These are phyloP conservation scores for Trichosporon sp. DNA, from an alignment of 1,284 basidiomycete species.

Conservation along the genomic window DNA sequence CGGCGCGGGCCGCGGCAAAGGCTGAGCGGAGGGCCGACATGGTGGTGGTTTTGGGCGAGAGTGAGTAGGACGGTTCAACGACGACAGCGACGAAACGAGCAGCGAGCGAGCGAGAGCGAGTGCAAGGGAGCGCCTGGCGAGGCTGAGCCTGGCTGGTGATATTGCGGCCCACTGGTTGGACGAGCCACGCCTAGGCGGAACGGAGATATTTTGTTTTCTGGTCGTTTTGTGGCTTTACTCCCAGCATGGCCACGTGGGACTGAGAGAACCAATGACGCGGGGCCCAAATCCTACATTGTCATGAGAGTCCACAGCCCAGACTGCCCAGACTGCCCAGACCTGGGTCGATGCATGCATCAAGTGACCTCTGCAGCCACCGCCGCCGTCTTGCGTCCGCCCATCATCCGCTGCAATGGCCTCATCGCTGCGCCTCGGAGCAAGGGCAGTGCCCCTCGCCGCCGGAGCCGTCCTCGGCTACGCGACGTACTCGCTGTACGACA, in stretches of 20 bases:
- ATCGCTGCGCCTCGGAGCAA: conserved; percentile 7
- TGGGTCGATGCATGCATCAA: not conserved
- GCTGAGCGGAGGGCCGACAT: conserved; percentile 40
- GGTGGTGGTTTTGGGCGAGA: conserved; percentile 10
- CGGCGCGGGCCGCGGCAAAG: conserved; percentile 24
- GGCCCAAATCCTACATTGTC: not conserved
- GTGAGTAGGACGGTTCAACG: not conserved
- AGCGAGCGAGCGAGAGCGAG: not conserved
- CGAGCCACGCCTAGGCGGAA: not conserved
- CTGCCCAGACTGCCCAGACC: not conserved
- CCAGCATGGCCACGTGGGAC: not conserved
- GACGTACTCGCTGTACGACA: not conserved
- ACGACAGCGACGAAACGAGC: conserved; percentile 5
- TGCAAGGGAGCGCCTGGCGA: too few relatives aligned
- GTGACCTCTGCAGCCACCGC: not conserved
- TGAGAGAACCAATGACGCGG: not conserved
- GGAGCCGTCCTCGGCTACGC: conserved; percentile 4
- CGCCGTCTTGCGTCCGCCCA: not conserved
- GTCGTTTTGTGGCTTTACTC: not conserved
- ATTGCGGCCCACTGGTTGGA: conserved; percentile 8
- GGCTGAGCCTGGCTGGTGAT: not conserved
- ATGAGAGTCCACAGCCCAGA: not conserved
- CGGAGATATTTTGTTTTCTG: not conserved
- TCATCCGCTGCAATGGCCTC: not conserved
- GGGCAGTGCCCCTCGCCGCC: conserved; percentile 8